Conservation (phyloP, 2,329 filamentous ascomycete genomes). For the Pyrenophora graminea region DNA sequence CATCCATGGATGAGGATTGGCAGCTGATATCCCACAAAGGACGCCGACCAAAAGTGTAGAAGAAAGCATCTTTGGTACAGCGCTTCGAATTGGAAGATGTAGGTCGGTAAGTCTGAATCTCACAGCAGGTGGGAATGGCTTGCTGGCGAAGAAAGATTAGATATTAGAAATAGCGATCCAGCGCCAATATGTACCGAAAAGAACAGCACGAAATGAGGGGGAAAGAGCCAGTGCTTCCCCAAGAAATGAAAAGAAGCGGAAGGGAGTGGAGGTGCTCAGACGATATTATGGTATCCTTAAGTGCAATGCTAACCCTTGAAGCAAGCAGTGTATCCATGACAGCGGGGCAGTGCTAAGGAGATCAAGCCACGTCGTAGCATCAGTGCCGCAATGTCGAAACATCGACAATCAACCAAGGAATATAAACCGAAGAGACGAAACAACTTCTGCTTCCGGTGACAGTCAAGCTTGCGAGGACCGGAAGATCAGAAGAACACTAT, state of each 20-base stretch:
- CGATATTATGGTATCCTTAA: too few species aligned
- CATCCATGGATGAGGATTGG: conserved; percentile 37
- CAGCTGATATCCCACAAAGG: conserved; percentile 26
- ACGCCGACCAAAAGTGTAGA: conserved; percentile 25
- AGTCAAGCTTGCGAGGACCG: neutral
- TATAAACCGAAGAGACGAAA: conserved; percentile 20
- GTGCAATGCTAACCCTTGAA: neutral
- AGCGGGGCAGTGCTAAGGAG: conserved; percentile 15
- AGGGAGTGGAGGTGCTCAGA: conserved; percentile 4
- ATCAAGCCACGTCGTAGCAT: conserved; percentile 24
- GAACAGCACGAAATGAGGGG: conserved; percentile 1
- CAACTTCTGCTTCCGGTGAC: neutral
- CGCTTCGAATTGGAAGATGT: neutral
- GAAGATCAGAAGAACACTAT: neutral
- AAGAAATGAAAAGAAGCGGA: conserved; percentile 1
- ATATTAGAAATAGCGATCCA: conserved; percentile 27
- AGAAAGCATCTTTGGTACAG: conserved; percentile 25
- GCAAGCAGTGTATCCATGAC: conserved; percentile 3
- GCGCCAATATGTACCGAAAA: conserved; percentile 14
- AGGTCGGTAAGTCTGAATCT: neutral
- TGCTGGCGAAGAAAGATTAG: conserved; percentile 1
- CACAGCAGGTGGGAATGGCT: neutral
- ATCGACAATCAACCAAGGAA: conserved; percentile 10
- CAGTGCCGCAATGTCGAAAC: conserved; percentile 29
- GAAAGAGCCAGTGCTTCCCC: neutral